A percentile compares a stretch with the other conserved stretches of the same genome.
Conservation (phyloP, 495 filamentous ascomycete species). For the Cercophora sp. region DNA sequence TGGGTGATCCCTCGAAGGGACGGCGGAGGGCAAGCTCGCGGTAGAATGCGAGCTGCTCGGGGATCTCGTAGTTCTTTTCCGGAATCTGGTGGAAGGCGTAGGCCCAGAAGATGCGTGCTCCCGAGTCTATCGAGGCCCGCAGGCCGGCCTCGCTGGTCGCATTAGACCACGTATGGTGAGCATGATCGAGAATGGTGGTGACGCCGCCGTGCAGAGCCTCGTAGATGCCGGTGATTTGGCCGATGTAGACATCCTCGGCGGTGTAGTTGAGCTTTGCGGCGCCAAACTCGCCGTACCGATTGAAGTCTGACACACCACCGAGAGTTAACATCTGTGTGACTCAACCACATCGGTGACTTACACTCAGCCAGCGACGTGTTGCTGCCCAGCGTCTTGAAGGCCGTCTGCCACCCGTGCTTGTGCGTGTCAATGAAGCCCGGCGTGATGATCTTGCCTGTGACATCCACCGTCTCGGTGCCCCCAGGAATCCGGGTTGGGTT, state of each 20-base stretch:
- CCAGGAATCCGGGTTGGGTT: constrained; percentile 41
- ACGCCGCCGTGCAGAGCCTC: constrained; percentile 37
- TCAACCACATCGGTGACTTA: too few relatives aligned
- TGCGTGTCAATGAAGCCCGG: constrained; percentile 53
- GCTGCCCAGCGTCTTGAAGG: constrained; percentile 33
- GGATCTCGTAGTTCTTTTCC: constrained; percentile 7
- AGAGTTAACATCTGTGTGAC: too few relatives aligned
- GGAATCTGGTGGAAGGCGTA: constrained; percentile 23
- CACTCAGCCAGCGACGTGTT: constrained; percentile 31
- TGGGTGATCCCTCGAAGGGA: constrained; percentile 13
- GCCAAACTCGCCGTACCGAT: constrained; percentile 21
- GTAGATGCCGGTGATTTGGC: constrained; percentile 35
- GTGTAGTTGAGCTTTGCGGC: not conserved
- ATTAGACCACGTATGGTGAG: constrained; percentile 26
- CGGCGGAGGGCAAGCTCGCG: constrained; percentile 21
- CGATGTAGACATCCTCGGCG: constrained; percentile 33
- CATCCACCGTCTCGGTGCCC: constrained; percentile 14
- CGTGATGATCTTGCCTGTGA: constrained; percentile 31
- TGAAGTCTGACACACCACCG: too few relatives aligned
- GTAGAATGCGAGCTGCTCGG: constrained; percentile 30
- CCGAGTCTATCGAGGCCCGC: constrained; percentile 34
- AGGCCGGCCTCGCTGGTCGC: constrained; percentile 29
- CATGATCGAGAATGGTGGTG: constrained; percentile 29
- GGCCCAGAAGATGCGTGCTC: constrained; percentile 37
- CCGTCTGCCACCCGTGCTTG: constrained; percentile 50